These are phyloP conservation scores for Saccharum officinarum DNA, from an alignment of 176 grass and related monocot species.

Conservation along the genomic window DNA sequence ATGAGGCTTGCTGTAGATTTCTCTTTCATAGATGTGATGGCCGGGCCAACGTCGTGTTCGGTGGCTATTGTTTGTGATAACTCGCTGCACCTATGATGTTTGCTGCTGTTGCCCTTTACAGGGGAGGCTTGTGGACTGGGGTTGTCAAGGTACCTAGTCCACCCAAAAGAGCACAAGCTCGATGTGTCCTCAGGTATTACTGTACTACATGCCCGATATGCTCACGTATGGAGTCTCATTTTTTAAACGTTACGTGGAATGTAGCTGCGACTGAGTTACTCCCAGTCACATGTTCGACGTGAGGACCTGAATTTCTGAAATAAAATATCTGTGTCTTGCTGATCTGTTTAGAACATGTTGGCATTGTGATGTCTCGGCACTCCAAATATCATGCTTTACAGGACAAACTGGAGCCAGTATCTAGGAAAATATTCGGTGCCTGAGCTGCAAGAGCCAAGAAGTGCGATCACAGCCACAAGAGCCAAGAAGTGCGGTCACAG, in stretches of 20 bases:
- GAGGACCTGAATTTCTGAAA: conserved; percentile 2
- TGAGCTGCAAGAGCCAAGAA: background rate
- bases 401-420: conserved; percentile 9
- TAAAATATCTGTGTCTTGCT: background rate
- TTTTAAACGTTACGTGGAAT: background rate
- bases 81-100: background rate
- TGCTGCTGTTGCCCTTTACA: background rate
- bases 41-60: conserved; percentile 26
- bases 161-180: background rate
- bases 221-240: background rate
- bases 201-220: background rate
- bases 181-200: background rate
- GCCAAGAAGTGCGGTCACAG: background rate
- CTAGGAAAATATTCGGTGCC: background rate
- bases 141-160: conserved; percentile 17
- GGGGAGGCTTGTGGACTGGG: conserved; percentile 30
- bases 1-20: background rate
- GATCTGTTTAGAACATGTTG: background rate
- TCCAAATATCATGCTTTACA: conserved; percentile 8
- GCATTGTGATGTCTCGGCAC: conserved; percentile 4
- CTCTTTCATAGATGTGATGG: background rate
- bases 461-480: background rate
- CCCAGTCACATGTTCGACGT: conserved; percentile 35
- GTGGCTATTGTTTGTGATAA: background rate
- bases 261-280: conserved; percentile 5